These are phyloP conservation scores for Neopestalotiopsis sp. DNA, from an alignment of 2,329 filamentous ascomycete species.

Conservation along the genomic window DNA sequence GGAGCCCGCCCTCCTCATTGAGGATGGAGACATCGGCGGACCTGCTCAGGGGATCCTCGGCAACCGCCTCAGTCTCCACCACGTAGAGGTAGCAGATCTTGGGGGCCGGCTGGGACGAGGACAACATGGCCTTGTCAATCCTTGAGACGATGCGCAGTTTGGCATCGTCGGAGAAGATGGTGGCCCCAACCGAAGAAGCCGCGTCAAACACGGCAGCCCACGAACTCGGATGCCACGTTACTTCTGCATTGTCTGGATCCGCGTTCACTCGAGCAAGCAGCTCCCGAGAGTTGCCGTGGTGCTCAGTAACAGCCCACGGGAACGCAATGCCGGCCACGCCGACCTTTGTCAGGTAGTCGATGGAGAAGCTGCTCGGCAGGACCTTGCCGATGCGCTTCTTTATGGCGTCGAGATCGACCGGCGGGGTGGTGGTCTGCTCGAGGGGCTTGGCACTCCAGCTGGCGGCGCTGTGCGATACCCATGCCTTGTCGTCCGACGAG, in stretches of 20 bases:
- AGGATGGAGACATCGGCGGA: constrained; percentile 36
- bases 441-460: constrained; percentile 17
- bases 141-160: constrained; percentile 40
- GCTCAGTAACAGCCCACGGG: constrained; percentile 46
- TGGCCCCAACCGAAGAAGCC: constrained; percentile 47
- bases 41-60: constrained; percentile 30
- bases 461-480: constrained; percentile 40
- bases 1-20: constrained; percentile 27
- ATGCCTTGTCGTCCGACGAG: constrained; percentile 25
- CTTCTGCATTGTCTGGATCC: constrained; percentile 27
- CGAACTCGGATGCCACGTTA: constrained; percentile 26
- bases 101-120: constrained; percentile 29
- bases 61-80: constrained; percentile 24
- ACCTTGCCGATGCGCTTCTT: constrained; percentile 34
- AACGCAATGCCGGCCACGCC: constrained; percentile 48
- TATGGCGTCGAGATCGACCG: constrained; percentile 31
- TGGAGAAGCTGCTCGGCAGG: constrained; percentile 40
- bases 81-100: constrained; percentile 43
- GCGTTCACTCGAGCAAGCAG: constrained; percentile 48
- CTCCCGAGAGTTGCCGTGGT: constrained; percentile 42
- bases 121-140: constrained; percentile 8
- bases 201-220: constrained; percentile 48
- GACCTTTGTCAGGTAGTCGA: constrained; percentile 43
- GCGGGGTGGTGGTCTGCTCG: not conserved
- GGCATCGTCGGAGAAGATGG: constrained; percentile 43